Evolutionary conservation across 1,284 basidiomycete genomes (phyloP).

Genomic region (Gymnopus androsaceus): DNA sequence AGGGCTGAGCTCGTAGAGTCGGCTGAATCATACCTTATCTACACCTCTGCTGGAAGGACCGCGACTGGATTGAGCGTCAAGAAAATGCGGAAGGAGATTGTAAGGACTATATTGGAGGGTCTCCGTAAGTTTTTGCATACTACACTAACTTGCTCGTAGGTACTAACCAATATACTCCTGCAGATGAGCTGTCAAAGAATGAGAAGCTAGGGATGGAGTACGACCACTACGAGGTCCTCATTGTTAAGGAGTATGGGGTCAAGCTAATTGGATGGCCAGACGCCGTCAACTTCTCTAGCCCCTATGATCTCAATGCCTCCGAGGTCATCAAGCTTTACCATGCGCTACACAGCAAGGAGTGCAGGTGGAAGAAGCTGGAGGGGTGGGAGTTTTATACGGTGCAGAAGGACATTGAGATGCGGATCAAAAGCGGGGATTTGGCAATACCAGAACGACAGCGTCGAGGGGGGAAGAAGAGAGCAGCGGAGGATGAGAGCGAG

Average conservation of each 20-base stretch:
- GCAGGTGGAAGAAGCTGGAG: background rate
- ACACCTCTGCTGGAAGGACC: background rate
- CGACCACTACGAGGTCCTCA: background rate
- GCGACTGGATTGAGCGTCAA: background rate
- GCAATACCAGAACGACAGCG: background rate
- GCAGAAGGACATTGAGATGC: background rate
- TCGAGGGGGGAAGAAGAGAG: background rate
- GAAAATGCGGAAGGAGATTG: background rate
- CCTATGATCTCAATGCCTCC: background rate
- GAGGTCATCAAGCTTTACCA: background rate
- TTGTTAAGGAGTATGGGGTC: slow-evolving; percentile 3
- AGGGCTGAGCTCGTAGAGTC: background rate
- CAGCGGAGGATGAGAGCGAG: background rate
- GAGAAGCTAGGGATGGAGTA: background rate
- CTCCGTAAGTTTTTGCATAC: slow-evolving; percentile 1
- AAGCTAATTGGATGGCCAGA: slow-evolving; percentile 1
- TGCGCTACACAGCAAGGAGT: background rate
- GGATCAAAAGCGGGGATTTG: background rate
- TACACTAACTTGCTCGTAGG: background rate
- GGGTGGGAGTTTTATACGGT: background rate
- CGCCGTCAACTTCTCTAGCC: background rate
- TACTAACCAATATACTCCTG: background rate
- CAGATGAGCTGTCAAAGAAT: background rate
- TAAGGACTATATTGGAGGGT: background rate
- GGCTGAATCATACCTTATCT: background rate